Evolutionary conservation across 495 filamentous ascomycete genomes (phyloP), one percentile per base, ranked within the genome.

Genomic region (Alectoria sarmentosa): DNA sequence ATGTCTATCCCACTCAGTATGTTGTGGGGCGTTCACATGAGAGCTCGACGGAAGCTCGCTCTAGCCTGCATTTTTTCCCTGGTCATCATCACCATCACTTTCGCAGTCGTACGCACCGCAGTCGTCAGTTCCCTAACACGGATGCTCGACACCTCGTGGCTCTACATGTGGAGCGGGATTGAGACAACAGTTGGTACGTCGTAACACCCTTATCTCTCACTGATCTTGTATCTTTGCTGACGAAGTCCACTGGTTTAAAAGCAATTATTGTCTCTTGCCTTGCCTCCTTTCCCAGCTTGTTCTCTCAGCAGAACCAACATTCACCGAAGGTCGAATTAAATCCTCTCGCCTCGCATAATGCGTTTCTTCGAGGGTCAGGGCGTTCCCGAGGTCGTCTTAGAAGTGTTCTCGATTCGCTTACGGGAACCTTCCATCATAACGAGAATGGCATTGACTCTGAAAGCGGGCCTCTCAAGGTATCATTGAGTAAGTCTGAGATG

Each of bases 1-100:
- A 67, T 69, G 42, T 4, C 57, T 3, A 63, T 67, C 13, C 67
- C 67, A 4, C 32, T 75, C 64, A 70, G 36, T 32, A 62, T 76
- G 61, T 62, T 76, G 9, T 72, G 69, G 70, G 68, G 72, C 10
- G 69, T 74, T 1, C 66, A 63, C 3, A 70, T 76, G 52, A 21
- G 39, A 0, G 14, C 56, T 14, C 46, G 54, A 1, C 64, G 69
- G 58, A 74, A 73, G 57, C 3, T 69, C 1, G 69, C 67, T 4
- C 63, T 76, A 17, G 36, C 57, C 5, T 68, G 65, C 42, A 66
- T 76, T n/a, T 76, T 76, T 59, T 75, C 73, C 2, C 57, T 76
- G 15, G 65, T 66, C 7, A 34, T 75, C 21, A 61, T 75, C 63
- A 72, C 70, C 34, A 73, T 73, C 26, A 49, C 65, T 15, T 62